Evolutionary conservation across 1,139 yeast genomes (phyloP).

Genomic region (Yamadazyma diospyri): DNA sequence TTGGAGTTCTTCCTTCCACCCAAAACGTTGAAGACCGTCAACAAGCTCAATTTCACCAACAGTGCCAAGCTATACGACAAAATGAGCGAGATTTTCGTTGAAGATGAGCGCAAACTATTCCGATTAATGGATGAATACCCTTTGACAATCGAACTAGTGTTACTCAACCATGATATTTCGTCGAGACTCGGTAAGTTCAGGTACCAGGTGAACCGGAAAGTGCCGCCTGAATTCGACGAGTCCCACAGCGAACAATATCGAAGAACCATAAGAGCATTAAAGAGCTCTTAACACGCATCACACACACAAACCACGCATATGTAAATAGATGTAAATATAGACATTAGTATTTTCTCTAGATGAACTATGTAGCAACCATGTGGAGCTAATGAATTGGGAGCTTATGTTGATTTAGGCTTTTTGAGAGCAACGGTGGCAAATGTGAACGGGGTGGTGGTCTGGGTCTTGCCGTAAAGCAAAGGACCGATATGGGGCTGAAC

Average conservation of each 20-base stretch:
- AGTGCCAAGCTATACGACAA: constrained; percentile 5
- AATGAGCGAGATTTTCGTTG: constrained; percentile 18
- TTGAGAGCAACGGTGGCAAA: constrained; percentile 21
- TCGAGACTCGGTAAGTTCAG: constrained; percentile 22
- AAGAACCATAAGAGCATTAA: constrained; percentile 19
- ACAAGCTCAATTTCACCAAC: constrained; percentile 7
- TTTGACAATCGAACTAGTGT: constrained; percentile 28
- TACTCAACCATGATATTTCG: constrained; percentile 13
- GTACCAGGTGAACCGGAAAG: constrained; percentile 18
- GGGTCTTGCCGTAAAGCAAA: constrained; percentile 63
- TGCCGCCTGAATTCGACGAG: constrained; percentile 18
- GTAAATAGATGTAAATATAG: too few species aligned
- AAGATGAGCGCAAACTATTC: constrained; percentile 18
- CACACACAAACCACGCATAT: too few species aligned
- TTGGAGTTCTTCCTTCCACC: constrained; percentile 15
- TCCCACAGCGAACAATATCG: constrained; percentile 18
- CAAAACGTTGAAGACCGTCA: constrained; percentile 6
- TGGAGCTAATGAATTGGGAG: too few species aligned
- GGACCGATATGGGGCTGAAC: constrained; percentile 90
- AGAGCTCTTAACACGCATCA: too few species aligned
- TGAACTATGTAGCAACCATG: too few species aligned
- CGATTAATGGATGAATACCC: constrained; percentile 32
- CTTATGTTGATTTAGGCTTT: too few species aligned
- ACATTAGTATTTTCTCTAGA: too few species aligned
- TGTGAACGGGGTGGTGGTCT: constrained; percentile 21